Evolutionary conservation across 2,329 filamentous ascomycete genomes (phyloP).

Genomic region (Arthroderma uncinatum): DNA sequence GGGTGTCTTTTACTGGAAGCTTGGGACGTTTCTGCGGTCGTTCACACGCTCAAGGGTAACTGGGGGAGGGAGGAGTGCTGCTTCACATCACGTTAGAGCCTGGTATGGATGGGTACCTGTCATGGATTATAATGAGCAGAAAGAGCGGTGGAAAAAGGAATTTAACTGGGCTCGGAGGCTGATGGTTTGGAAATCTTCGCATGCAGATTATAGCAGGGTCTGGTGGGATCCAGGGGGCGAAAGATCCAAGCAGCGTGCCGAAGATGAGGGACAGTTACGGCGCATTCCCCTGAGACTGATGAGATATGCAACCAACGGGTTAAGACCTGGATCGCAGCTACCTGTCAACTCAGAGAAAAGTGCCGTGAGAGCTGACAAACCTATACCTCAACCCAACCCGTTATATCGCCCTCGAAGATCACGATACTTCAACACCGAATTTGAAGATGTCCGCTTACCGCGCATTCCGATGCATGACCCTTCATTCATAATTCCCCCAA

Average conservation of each 20-base stretch:
- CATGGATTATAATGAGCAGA: conserved; percentile 24
- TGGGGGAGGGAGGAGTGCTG: conserved; percentile 21
- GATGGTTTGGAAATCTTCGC: conserved; percentile 27
- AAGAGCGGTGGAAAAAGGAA: conserved; percentile 16
- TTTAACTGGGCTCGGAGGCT: conserved; percentile 19
- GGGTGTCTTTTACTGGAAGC: conserved; percentile 31
- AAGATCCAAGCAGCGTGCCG: conserved; percentile 17
- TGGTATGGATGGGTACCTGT: conserved; percentile 35
- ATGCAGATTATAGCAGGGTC: conserved; percentile 29
- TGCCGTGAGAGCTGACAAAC: background rate
- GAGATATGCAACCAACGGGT: conserved; percentile 18
- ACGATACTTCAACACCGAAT: background rate
- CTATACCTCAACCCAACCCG: background rate
- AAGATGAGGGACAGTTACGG: conserved; percentile 13
- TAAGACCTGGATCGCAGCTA: conserved; percentile 19
- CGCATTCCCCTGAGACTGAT: conserved; percentile 22
- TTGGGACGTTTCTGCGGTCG: conserved; percentile 27
- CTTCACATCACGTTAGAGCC: conserved; percentile 29
- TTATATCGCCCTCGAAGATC: background rate
- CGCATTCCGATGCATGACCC: background rate
- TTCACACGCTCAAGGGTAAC: conserved; percentile 28
- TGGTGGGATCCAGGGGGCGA: conserved; percentile 32
- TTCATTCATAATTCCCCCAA: background rate
- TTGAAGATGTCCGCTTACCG: background rate
- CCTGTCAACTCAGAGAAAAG: conserved; percentile 6